These are phyloP conservation scores for Hanseniaspora thailandica DNA, from an alignment of 805 yeast species.

Conservation along the genomic window DNA sequence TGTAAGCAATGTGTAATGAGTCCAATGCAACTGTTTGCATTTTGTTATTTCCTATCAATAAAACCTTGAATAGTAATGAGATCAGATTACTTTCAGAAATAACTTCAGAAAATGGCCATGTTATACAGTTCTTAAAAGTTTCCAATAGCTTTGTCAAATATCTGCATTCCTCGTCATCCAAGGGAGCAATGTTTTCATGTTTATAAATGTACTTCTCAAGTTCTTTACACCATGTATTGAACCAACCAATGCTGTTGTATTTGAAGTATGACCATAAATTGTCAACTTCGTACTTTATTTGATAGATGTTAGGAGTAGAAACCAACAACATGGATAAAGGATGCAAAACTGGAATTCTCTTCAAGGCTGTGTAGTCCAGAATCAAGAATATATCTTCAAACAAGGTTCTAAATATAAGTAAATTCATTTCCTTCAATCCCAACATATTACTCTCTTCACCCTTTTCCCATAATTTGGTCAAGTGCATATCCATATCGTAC, in stretches of 20 bases:
- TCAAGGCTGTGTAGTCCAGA: slow-evolving; percentile 83
- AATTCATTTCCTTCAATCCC: slow-evolving; percentile 49
- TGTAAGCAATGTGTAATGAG: slow-evolving; percentile 77
- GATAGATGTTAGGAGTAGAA: slow-evolving; percentile 55
- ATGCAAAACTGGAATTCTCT: slow-evolving; percentile 61
- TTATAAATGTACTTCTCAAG: slow-evolving; percentile 20
- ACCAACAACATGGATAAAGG: slow-evolving; percentile 77
- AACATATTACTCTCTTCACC: slow-evolving; percentile 35
- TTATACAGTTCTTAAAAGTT: slow-evolving; percentile 77
- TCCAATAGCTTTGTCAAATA: slow-evolving; percentile 62
- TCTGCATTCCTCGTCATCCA: slow-evolving; percentile 34
- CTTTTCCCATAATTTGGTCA: slow-evolving; percentile 63
- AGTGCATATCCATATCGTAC: slow-evolving; percentile 73
- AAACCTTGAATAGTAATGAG: slow-evolving; percentile 47
- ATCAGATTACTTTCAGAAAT: slow-evolving; percentile 57
- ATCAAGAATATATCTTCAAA: slow-evolving; percentile 87
- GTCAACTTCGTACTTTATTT: slow-evolving; percentile 49
- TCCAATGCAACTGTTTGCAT: slow-evolving; percentile 79
- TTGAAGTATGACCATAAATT: slow-evolving; percentile 42
- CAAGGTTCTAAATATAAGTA: slow-evolving; percentile 68
- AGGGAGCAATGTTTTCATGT: slow-evolving; percentile 7
- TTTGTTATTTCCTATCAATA: slow-evolving; percentile 48
- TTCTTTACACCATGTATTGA: slow-evolving; percentile 54
- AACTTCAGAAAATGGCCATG: slow-evolving; percentile 78
- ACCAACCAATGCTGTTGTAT: slow-evolving; percentile 69